Evolutionary conservation across 306 rosid genomes (phyloP).

Genomic region (peach (Prunus persica)): DNA sequence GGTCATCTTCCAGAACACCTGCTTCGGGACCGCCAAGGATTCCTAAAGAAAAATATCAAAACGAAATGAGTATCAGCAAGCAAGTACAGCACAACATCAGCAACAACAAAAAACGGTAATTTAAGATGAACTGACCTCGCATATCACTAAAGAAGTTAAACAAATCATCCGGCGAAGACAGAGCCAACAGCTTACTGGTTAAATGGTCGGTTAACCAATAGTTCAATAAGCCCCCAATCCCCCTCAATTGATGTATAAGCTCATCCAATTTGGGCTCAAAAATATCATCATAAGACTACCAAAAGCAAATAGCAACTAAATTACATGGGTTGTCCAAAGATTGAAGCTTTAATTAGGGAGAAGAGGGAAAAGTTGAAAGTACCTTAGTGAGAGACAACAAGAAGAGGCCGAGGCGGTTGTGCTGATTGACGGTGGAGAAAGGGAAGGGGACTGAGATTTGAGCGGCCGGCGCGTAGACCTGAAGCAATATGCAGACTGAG

Average conservation of each 20-base stretch:
- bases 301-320: neutral
- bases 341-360: neutral
- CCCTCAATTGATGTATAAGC: constrained; percentile 65
- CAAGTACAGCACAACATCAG: neutral
- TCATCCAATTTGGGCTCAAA: constrained; percentile 90
- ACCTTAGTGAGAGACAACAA: constrained; percentile 83
- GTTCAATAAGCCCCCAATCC: constrained; percentile 48
- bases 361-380: neutral
- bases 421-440: constrained; percentile 71
- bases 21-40: constrained; percentile 74
- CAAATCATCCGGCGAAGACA: constrained; percentile 82
- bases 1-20: constrained; percentile 75
- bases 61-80: neutral
- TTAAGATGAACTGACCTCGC: constrained; percentile 55
- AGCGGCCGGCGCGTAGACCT: constrained; percentile 71
- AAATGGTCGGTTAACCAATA: constrained; percentile 62
- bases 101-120: neutral
- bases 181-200: constrained; percentile 58
- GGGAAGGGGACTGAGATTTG: constrained; percentile 67
- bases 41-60: constrained; percentile 41
- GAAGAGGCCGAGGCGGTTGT: constrained; percentile 80
- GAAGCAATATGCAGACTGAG: constrained; percentile 76
- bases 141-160: constrained; percentile 79
- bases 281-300: constrained; percentile 75
- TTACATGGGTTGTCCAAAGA: neutral